Base-by-base conservation (phyloP, 805 yeast genomes). In the Isabelozyma rhagii region DNA sequence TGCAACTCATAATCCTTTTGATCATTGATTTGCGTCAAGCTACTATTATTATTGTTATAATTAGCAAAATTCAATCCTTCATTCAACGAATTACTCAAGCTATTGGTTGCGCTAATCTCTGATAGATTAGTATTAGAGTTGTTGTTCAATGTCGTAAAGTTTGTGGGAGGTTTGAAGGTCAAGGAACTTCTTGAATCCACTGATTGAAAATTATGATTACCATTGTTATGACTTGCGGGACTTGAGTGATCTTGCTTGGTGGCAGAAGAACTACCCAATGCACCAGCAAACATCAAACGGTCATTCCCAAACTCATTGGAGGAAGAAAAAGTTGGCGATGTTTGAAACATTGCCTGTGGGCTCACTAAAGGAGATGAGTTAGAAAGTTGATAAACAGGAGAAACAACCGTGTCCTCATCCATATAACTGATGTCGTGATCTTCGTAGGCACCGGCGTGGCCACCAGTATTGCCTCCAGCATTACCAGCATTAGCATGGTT, bases 121-220 rank as follows among this genome's bases (percentile, higher is more conserved):
- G 74, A 67, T 42, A 74, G 57, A 50, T 74, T 72, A 9, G 77
- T 69, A 48, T 62, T 70, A 54, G 75, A 69, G 50, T 59, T 58
- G 55, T 74, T 74, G 54, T 66, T 67, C 52, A 74, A 59, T 48
- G 69, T 71, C 13, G 77, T 73, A 55, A 74, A 73, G n/a, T 57
- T 62, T 9, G 36, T 31, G 0, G 78, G 78, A 4, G 79, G 79
- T 47, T 66, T 68, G 54, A 72, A 74, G 44, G 56, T 59, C 49
- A 69, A 55, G 5, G 62, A 55, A 40, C 50, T 55, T 39, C 59
- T 58, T 42, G 70, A 64, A 51, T 73, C 79, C 34, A 74, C 66
- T 47, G 72, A 68, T 43, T 71, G 67, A 53, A 70, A 69, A 48
- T 67, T 63, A 44, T 56, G 59, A 27, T 28, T 28, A 4, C 18